Base-by-base conservation (phyloP, 2,329 filamentous ascomycete species). In the Neofusicoccum sp. region DNA sequence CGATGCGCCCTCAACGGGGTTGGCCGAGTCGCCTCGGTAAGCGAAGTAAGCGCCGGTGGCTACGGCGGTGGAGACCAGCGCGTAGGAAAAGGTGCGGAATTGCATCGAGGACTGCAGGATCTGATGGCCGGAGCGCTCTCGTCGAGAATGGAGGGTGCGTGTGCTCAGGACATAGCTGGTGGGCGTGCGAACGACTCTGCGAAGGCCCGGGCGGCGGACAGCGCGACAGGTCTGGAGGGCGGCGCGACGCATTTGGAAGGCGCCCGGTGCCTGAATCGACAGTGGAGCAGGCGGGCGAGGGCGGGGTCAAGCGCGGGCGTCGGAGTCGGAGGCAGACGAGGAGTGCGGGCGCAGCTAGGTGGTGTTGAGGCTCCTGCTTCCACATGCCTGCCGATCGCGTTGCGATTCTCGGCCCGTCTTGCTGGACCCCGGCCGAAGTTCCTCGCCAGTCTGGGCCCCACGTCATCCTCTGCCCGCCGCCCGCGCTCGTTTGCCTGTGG, bases 41-140 rank as follows among this genome's bases (percentile, higher is more conserved):
- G 85, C 84, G 79, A 92, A 92, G 84, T 89, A 93, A 67, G 89
- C 89, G 66, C 89, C 89, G 78, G 89, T 91, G 68, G 89, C 90
- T 59, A 83, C 82, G 64, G 91, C 82, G 72, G 87, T 86, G 66
- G 90, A 89, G 64, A 89, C 83, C 64, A 92, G 76, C 64, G 87
- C 89, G 69, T 87, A 81, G 4, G 86, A 86, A 68, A 90, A 81
- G 69, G 87, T 84, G 67, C 90, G 88, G 72, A 89, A 78, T 77
- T 90, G 89, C 90, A 94, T 93, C 69, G 89, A 90, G 68, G 88
- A 88, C 68, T 81, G 84, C 63, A 90, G 79, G 63, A 85, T 77
- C 69, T 73, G 75, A 62, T 75, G 74, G 68, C 68, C 70, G 74
- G 69, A 71, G 61, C 65, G 69, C 68, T 45, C 22, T 22, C 22